Conservation (phyloP, 2,329 filamentous ascomycete genomes). For the Chaetothyriales sp. region DNA sequence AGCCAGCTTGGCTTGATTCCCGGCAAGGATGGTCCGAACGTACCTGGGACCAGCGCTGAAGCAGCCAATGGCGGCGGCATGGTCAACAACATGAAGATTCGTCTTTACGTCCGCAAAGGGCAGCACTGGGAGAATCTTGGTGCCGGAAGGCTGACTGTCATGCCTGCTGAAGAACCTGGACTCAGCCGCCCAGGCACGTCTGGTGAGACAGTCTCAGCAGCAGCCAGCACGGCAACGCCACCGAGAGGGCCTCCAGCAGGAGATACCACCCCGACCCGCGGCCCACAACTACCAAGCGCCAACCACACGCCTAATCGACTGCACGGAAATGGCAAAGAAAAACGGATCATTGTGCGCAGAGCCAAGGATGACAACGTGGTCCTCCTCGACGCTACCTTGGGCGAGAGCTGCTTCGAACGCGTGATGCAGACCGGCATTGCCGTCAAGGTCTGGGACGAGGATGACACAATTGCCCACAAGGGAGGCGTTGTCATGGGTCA, state of each 20-base stretch:
- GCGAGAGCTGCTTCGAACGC: slow-evolving; percentile 69
- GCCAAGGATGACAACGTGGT: slow-evolving; percentile 44
- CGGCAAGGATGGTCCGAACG: slow-evolving; percentile 38
- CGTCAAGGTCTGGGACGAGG: slow-evolving; percentile 73
- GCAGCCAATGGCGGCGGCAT: slow-evolving; percentile 40
- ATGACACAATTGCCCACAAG: slow-evolving; percentile 41
- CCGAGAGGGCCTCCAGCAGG: slow-evolving; percentile 4
- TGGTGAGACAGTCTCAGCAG: slow-evolving; percentile 6
- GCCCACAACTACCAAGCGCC: slow-evolving; percentile 15
- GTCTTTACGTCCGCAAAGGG: slow-evolving; percentile 60
- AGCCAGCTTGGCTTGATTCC: slow-evolving; percentile 27
- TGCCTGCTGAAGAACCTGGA: slow-evolving; percentile 36
- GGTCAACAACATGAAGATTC: slow-evolving; percentile 68
- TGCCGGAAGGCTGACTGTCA: slow-evolving; percentile 66
- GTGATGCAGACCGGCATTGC: slow-evolving; percentile 77
- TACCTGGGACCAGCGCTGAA: slow-evolving; percentile 28
- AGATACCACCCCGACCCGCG: slow-evolving; percentile 15
- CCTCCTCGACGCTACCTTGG: slow-evolving; percentile 69
- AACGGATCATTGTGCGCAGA: slow-evolving; percentile 65
- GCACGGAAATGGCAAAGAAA: slow-evolving; percentile 55
- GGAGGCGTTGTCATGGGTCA: slow-evolving; percentile 44
- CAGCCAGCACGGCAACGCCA: not conserved
- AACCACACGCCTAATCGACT: slow-evolving; percentile 24
- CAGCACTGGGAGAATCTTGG: slow-evolving; percentile 88
- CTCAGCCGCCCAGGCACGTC: slow-evolving; percentile 2